Evolutionary conservation across 106 monocot species (phyloP).

Genomic region (Phalaenopsis aphrodite): DNA sequence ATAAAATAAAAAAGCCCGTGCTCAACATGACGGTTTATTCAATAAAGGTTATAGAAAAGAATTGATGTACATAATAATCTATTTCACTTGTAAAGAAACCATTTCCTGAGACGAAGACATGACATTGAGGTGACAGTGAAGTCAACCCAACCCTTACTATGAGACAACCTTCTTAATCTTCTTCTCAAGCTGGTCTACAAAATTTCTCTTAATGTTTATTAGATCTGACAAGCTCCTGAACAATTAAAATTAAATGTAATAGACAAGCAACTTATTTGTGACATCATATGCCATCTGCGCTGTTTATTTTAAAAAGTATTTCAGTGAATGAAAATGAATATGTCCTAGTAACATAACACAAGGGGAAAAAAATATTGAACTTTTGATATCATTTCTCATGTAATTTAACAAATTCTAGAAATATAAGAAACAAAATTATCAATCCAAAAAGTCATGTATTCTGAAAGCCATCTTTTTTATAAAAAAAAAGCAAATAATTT

Average conservation of each 20-base stretch:
- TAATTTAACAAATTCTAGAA: background rate
- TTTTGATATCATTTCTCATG: background rate
- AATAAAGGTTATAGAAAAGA: too few species aligned
- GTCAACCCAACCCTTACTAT: background rate
- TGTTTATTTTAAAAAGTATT: background rate
- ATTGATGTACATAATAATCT: too few species aligned
- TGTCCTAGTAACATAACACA: background rate
- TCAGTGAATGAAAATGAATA: background rate
- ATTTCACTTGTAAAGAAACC: background rate
- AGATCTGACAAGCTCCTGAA: background rate
- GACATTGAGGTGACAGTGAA: background rate
- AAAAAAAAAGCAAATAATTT: background rate
- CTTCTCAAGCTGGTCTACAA: background rate
- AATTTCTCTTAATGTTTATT: background rate
- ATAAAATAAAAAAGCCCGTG: background rate
- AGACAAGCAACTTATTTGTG: background rate
- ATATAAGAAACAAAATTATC: constrained; percentile 1
- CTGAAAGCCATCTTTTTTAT: background rate
- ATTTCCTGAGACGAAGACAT: background rate
- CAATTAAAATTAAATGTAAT: background rate
- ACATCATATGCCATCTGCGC: too few species aligned
- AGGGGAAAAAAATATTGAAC: background rate
- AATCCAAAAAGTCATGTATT: background rate
- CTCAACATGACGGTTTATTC: background rate
- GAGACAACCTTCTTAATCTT: background rate